Evolutionary conservation across 345 rosid species (phyloP).

Genomic region (Ceriops decandra): DNA sequence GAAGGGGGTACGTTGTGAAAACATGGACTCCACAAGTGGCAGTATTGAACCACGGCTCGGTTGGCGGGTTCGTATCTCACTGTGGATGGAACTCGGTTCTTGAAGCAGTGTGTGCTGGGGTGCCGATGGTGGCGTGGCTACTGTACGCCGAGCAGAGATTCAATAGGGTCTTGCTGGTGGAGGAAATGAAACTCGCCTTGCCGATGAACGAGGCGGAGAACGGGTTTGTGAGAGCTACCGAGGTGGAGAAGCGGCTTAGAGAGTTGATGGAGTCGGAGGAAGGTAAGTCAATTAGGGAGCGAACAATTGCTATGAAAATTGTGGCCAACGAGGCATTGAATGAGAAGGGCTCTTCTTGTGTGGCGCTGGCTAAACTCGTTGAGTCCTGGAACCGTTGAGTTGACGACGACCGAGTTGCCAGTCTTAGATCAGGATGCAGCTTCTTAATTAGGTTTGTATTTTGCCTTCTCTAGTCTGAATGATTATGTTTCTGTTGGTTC

Average conservation of each 20-base stretch:
- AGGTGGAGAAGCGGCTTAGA: constrained; percentile 49
- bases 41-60: constrained; percentile 42
- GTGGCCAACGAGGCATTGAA: constrained; percentile 36
- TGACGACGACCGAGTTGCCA: too few relatives aligned
- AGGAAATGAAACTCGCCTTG: constrained; percentile 49
- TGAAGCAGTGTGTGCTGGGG: constrained; percentile 50
- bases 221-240: constrained; percentile 40
- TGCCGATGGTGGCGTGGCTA: constrained; percentile 56
- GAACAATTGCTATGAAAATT: constrained; percentile 26
- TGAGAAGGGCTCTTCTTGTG: constrained; percentile 41
- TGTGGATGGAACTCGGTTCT: constrained; percentile 74
- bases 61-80: constrained; percentile 65
- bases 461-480: too few relatives aligned
- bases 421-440: too few relatives aligned
- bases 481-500: too few relatives aligned
- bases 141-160: constrained; percentile 44
- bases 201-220: constrained; percentile 35
- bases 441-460: too few relatives aligned
- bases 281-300: constrained; percentile 29
- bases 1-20: constrained; percentile 45
- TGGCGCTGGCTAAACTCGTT: constrained; percentile 25
- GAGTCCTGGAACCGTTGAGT: too few relatives aligned
- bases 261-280: constrained; percentile 45
- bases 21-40: constrained; percentile 62
- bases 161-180: constrained; percentile 40